Evolutionary conservation across 192 early-diverging fungal species (phyloP).

Genomic region (Umbelopsis ramanniana): DNA sequence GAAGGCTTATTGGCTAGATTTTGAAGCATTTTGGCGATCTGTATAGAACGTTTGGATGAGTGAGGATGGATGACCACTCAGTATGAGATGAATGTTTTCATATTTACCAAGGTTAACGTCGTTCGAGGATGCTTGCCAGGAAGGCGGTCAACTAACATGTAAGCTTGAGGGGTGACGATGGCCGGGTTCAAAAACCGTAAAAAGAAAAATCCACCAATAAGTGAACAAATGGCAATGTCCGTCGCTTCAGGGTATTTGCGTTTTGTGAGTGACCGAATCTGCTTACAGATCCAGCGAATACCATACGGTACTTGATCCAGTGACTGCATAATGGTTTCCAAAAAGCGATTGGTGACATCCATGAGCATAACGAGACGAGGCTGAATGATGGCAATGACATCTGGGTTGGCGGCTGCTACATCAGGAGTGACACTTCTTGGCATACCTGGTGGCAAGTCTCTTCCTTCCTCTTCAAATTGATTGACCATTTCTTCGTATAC

Average conservation of each 20-base stretch:
- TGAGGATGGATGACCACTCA: background rate
- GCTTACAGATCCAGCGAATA: slow-evolving; percentile 98
- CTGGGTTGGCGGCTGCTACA: slow-evolving; percentile 76
- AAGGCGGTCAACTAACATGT: slow-evolving; percentile 86
- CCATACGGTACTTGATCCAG: slow-evolving; percentile 91
- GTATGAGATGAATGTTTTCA: background rate
- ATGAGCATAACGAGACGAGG: slow-evolving; percentile 82
- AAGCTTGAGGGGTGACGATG: slow-evolving; percentile 94
- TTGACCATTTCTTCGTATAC: slow-evolving; percentile 85
- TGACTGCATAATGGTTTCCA: slow-evolving; percentile 84
- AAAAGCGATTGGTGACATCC: slow-evolving; percentile 85
- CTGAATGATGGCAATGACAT: slow-evolving; percentile 84
- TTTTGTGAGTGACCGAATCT: slow-evolving; percentile 92
- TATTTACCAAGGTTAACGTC: slow-evolving; percentile 80
- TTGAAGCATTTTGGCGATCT: slow-evolving; percentile 93
- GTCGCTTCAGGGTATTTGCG: slow-evolving; percentile 90
- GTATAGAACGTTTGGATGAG: slow-evolving; percentile 3
- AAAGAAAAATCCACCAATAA: slow-evolving; percentile 98
- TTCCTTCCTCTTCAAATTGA: slow-evolving; percentile 72
- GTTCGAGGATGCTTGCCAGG: slow-evolving; percentile 82
- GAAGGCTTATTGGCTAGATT: slow-evolving; percentile 94
- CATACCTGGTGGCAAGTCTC: slow-evolving; percentile 59
- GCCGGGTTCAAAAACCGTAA: slow-evolving; percentile 98
- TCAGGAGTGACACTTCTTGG: slow-evolving; percentile 83
- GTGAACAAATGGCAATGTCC: slow-evolving; percentile 87